Evolutionary conservation across 2,329 filamentous ascomycete species (phyloP), one percentile per base, ranked within the genome.

Genomic region (Acarospora socialis): DNA sequence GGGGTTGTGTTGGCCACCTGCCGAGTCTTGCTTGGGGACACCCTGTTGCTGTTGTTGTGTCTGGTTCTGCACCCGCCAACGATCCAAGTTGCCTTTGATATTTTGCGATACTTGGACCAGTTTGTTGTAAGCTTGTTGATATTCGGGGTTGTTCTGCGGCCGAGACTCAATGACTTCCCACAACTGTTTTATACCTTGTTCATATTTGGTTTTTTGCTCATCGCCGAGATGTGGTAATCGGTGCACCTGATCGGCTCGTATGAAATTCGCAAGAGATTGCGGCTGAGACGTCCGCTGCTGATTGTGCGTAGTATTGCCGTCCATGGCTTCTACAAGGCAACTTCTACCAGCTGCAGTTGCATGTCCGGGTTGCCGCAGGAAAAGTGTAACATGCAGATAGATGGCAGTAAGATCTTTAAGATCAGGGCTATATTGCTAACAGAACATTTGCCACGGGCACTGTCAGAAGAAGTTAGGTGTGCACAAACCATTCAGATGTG

Each of bases 171-270:
- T 54, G 19, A 60, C 50, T 18, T 61, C 59, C 68, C 69, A 75
- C 30, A 70, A 57, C 38, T 57, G 62, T 35, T 60, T 57, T 39
- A 75, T 61, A 13, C 65, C 55, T 29, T 60, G 53, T 35, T 64
- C 65, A 45, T 72, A 71, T 41, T 68, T 62, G 26, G 59, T 51
- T 52, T 73, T 74, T 43, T 68, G 61, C 29, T 63, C 53, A 6
- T 68, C 64, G 38, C 53, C 63, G 18, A 75, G 54, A 48, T 63
- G 57, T 4, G 65, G 64, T 4, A 71, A 54, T 35, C 59, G 59
- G 38, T 62, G 59, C 31, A 71, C 65, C 38, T 68, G 62, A 35
- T 65, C 60, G 18, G 65, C 63, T 26, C 59, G 59, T 42, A 70
- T 67, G 29, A 66, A 46, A 19, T 6, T 32, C 7, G 28, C 20